These are phyloP conservation scores for Monosporascus ibericus DNA, from an alignment of 2,329 filamentous ascomycete species.

Conservation along the genomic window DNA sequence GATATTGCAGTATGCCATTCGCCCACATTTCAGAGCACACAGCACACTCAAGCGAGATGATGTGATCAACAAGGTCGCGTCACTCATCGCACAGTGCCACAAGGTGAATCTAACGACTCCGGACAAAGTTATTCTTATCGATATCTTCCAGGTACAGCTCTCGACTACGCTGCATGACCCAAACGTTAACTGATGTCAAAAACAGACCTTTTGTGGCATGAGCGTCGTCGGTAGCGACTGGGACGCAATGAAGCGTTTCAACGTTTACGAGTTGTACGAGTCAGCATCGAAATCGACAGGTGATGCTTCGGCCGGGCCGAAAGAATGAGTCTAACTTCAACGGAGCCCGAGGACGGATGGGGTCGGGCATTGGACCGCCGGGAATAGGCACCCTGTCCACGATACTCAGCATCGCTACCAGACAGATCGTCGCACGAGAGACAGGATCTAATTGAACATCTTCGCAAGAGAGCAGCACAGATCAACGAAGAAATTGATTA, in stretches of 20 bases:
- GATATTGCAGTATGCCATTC: slow-evolving; percentile 66
- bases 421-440: too few species aligned
- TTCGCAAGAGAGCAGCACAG: too few species aligned
- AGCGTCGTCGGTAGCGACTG: slow-evolving; percentile 72
- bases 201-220: slow-evolving; percentile 68
- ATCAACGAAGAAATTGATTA: too few species aligned
- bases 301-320: slow-evolving; percentile 6
- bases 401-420: not conserved
- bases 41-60: slow-evolving; percentile 59
- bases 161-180: too few species aligned
- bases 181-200: too few species aligned
- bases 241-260: slow-evolving; percentile 69
- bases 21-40: slow-evolving; percentile 71
- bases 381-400: not conserved
- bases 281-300: slow-evolving; percentile 20
- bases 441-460: too few species aligned
- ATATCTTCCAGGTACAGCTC: slow-evolving; percentile 65
- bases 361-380: not conserved
- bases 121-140: slow-evolving; percentile 72
- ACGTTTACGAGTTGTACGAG: slow-evolving; percentile 67
- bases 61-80: slow-evolving; percentile 67
- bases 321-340: not conserved
- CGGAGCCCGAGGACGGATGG: not conserved
- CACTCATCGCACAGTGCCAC: slow-evolving; percentile 58
- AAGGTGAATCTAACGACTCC: slow-evolving; percentile 73